Evolutionary conservation across 192 early-diverging fungal genomes (phyloP).

Genomic region (Coemansia javaensis): DNA sequence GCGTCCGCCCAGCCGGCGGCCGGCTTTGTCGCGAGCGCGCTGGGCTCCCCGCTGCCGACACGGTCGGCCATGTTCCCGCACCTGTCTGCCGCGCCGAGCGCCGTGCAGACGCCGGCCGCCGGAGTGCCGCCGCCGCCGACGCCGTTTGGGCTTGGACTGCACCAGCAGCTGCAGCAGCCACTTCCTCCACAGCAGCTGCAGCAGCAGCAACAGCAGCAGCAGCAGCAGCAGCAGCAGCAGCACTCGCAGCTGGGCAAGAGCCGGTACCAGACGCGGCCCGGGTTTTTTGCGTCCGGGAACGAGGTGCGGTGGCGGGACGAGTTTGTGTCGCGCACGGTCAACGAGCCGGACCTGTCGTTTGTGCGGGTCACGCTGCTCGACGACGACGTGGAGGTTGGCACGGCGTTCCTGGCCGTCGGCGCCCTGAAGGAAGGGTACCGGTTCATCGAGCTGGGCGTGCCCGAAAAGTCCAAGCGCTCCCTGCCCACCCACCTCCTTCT

Average conservation of each 20-base stretch:
- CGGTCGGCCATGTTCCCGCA: too few relatives aligned
- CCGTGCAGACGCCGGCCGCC: constrained; percentile 9
- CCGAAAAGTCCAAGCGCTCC: constrained; percentile 20
- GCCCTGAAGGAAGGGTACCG: constrained; percentile 44
- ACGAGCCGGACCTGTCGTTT: constrained; percentile 43
- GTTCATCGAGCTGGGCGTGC: constrained; percentile 38
- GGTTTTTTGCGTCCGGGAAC: constrained; percentile 10
- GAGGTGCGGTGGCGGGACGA: constrained; percentile 43
- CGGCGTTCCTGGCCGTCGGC: constrained; percentile 23
- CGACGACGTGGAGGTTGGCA: constrained; percentile 38
- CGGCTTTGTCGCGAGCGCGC: too few relatives aligned
- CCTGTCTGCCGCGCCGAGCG: constrained; percentile 1
- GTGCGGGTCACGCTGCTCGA: constrained; percentile 30
- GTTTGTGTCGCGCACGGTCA: constrained; percentile 22
- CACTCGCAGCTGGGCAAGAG: neutral
- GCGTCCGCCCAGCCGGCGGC: too few relatives aligned
- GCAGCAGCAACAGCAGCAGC: too few relatives aligned
- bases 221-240: too few relatives aligned
- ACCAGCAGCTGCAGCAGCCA: too few relatives aligned
- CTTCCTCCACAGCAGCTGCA: too few relatives aligned
- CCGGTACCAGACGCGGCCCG: constrained; percentile 16
- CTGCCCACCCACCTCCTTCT: constrained; percentile 27
- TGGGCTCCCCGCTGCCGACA: too few relatives aligned
- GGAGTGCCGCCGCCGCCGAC: constrained; percentile 24
- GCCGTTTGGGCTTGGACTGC: too few relatives aligned